Conservation (phyloP, 129 eudicot species). For the Saposhnikovia divaricata region DNA sequence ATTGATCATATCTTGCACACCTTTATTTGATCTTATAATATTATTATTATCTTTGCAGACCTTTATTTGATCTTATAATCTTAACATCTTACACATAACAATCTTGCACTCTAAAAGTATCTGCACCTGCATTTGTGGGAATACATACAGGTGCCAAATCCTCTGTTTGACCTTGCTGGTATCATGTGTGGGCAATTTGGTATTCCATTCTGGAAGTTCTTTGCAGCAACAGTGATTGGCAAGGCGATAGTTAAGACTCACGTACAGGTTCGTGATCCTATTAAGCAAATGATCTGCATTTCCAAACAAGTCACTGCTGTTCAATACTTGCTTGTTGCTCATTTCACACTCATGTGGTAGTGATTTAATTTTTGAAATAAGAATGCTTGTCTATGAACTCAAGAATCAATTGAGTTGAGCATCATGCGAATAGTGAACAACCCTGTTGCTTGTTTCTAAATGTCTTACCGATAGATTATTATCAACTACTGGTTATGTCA, state of each 20-base stretch:
- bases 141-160: conserved; percentile 66
- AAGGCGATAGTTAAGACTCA: conserved; percentile 83
- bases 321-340: not conserved
- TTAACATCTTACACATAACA: not conserved
- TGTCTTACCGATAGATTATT: not conserved
- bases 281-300: not conserved
- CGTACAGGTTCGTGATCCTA: conserved; percentile 51
- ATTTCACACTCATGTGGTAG: not conserved
- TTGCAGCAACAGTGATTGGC: conserved; percentile 68
- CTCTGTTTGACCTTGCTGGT: conserved; percentile 89
- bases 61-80: not conserved
- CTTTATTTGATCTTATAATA: not conserved
- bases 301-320: not conserved
- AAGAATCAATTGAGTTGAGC: not conserved
- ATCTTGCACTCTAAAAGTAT: not conserved
- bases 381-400: not conserved
- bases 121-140: not conserved
- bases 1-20: not conserved
- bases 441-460: not conserved
- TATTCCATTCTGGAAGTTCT: conserved; percentile 87
- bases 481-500: not conserved
- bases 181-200: conserved; percentile 97
- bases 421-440: not conserved
- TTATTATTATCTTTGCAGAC: not conserved
- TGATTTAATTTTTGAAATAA: not conserved